Percentiles rank a stretch among this genome's conserved stretches.
Conservation (phyloP, 129 eudicot species). For the Centella asiatica region DNA sequence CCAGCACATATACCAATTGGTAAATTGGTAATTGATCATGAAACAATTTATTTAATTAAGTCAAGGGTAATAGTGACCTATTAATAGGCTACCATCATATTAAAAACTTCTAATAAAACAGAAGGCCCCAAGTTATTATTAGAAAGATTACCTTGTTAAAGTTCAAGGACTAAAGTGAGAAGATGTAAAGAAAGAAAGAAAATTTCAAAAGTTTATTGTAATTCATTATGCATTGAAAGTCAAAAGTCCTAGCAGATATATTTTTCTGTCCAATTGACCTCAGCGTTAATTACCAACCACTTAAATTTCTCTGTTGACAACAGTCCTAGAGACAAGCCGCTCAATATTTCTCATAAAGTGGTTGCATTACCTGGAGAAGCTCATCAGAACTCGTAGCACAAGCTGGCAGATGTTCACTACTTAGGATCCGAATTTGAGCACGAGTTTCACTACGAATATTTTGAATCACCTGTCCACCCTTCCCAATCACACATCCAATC, state of each 20-base stretch:
- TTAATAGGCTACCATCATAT: neutral
- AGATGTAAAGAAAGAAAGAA: neutral
- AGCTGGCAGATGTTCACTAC: slow-evolving; percentile 63
- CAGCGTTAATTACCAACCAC: neutral
- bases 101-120: neutral
- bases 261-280: neutral
- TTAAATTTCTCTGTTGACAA: neutral
- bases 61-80: neutral
- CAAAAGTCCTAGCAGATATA: neutral
- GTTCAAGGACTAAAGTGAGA: neutral
- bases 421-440: slow-evolving; percentile 62
- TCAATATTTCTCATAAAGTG: neutral
- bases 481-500: slow-evolving; percentile 92
- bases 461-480: slow-evolving; percentile 84
- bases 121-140: neutral
- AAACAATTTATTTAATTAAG: too few relatives aligned
- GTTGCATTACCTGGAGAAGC: slow-evolving; percentile 60
- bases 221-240: neutral
- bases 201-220: neutral
- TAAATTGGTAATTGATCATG: too few relatives aligned
- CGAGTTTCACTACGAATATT: slow-evolving; percentile 61
- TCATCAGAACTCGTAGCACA: slow-evolving; percentile 85
- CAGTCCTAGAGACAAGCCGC: neutral
- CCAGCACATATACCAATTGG: too few relatives aligned
- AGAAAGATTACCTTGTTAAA: neutral